Evolutionary conservation across 1,284 basidiomycete genomes (phyloP), one percentile per base, ranked within the genome.

Genomic region (Stygiomarasmius scandens): DNA sequence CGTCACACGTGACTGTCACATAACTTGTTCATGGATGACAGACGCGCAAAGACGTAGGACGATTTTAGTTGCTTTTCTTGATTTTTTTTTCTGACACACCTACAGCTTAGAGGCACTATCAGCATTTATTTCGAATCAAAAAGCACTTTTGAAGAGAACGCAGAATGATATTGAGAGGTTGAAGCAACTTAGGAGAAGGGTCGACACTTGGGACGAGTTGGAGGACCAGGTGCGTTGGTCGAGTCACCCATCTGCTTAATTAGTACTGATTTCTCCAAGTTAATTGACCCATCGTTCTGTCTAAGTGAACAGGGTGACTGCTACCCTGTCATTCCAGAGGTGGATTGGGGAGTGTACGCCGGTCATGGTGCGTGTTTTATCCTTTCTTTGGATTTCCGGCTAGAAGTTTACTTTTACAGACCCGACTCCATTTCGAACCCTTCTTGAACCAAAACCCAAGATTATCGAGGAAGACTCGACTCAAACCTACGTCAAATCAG

Each of bases 71-170:
- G n/a, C n/a, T 23, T 25, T 34, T 19, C 49, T 22, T 23, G 34
- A 27, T 34, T 27, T 20, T 53, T 6, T 38, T 22, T 56, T 27
- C 16, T 36, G 19, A 47, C 47, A 38, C 58, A 51, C 56, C 43
- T 56, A 52, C 61, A 89, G 87, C 67, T 73, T 88, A 64, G 77
- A 86, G 73, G 85, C 85, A 75, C 83, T 90, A 62, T 79, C 84
- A 65, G 73, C 73, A 50, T 90, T 85, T 71, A 80, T 90, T 62
- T 74, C 82, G 58, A 74, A 78, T 43, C 89, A 90, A 69, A 80
- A 72, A 68, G 66, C 73, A 25, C 63, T 88, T 51, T 79, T 90
- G 44, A 75, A 77, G 48, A 78, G 79, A 27, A 86, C 86, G 32
- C 78, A 82, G 61, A 70, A 77, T 63, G 87, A 90, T 72, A 82